Base-by-base conservation (phyloP, 2,329 filamentous ascomycete genomes). In the Talaromyces sp. region DNA sequence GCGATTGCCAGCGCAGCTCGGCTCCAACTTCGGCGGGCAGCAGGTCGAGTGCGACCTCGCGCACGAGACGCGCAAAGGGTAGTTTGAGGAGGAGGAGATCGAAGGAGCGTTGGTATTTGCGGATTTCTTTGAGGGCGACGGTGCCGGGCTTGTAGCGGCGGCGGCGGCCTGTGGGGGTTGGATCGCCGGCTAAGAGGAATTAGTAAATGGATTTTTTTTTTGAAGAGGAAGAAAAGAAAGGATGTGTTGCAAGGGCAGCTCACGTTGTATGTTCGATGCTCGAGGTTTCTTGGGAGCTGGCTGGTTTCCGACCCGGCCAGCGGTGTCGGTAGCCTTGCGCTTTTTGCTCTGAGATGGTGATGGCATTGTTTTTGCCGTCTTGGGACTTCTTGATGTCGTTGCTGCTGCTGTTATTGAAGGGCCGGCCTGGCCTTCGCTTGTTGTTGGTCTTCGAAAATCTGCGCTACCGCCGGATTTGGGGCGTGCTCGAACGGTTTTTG, bases 1-100 rank as follows among this genome's bases (percentile, higher is more conserved):
- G 93, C 58, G 90, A 96, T 80, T 98, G 95, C 93, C 95, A 99
- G 67, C 93, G 86, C 75, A 98, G 86, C 63, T 90, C 88, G 60
- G 86, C 81, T 62, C 85, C 86, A 1, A 73, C 73, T 38, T 77
- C 75, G 4, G 86, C 84, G 19, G 87, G 85, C 63, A 88, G 81
- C 1, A 82, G 77, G 29, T 77, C 75, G 31, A 90, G 72, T 4
- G 80, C 80, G 55, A 83, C 78, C 71, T 83, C 81, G 62, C 81
- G 79, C 69, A 81, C 79, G 13, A 81, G 73, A 49, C 76, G 76
- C 11, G 75, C 75, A 64, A 80, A 80, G 32, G 79, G 78, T 24
- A 84, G 80, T 73, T 82, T 83, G 70, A 81, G 82, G 66, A 98
- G 84, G 55, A 98, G 80, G 31, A 98, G 85, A 70, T 98, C 93